Percentiles rank a stretch among this genome's conserved stretches.
Evolutionary conservation across 257 asterid genomes (phyloP).

Genomic region (Solanum arcanum): DNA sequence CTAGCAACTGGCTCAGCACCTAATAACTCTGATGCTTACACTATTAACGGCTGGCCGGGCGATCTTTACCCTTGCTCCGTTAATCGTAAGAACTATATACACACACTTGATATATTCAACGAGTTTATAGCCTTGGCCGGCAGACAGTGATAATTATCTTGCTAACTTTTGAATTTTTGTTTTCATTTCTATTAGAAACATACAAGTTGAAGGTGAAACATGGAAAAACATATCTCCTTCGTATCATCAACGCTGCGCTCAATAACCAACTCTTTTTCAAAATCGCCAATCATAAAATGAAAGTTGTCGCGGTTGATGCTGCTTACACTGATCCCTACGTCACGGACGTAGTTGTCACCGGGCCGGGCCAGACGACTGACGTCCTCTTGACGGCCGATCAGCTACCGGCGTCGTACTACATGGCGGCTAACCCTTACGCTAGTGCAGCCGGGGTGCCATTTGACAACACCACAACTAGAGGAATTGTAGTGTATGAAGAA

Average conservation of each 20-base stretch:
- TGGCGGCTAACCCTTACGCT: constrained; percentile 2
- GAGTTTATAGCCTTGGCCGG: constrained; percentile 12
- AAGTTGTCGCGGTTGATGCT: constrained; percentile 8
- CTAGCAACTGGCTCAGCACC: not conserved
- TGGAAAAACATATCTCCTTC: not conserved
- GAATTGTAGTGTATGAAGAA: not conserved
- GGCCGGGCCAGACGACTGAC: constrained; percentile 3
- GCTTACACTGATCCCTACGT: not conserved
- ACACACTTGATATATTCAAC: constrained; percentile 1
- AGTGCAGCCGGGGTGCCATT: constrained; percentile 6
- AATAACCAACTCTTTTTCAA: constrained; percentile 5
- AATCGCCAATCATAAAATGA: not conserved
- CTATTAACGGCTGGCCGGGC: constrained; percentile 5
- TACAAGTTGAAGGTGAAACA: not conserved
- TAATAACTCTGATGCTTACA: constrained; percentile 1
- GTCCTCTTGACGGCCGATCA: not conserved
- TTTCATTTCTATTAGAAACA: not conserved
- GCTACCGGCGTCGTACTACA: not conserved
- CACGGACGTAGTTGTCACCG: not conserved
- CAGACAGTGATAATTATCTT: not conserved
- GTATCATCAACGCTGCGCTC: constrained; percentile 10
- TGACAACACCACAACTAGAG: constrained; percentile 8
- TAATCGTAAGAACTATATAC: not conserved
- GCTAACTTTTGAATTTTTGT: not conserved
- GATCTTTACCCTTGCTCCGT: not conserved